A percentile compares a stretch with the other conserved stretches of the same genome.
These are phyloP conservation scores for Fomes fomentarius DNA, from an alignment of 1,284 basidiomycete genomes.

Conservation along the genomic window DNA sequence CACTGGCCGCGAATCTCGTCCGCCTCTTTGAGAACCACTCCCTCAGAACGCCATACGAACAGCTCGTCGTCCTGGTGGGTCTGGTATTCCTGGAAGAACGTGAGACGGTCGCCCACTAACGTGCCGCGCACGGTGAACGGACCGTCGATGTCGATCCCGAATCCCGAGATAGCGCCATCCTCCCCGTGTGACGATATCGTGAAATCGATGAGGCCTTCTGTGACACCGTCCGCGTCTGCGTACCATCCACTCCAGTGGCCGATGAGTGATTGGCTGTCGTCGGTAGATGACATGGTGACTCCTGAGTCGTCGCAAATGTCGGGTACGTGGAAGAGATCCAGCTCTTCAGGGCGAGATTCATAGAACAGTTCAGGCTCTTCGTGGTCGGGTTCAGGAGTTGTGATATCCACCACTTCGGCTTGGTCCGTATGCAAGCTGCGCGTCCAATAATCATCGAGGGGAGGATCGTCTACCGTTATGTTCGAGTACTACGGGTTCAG, in stretches of 20 bases:
- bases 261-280: not conserved
- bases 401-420: too few species aligned
- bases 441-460: not conserved
- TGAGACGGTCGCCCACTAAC: not conserved
- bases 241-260: constrained; percentile 10
- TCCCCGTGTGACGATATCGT: not conserved
- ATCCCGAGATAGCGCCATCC: not conserved
- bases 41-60: not conserved
- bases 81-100: constrained; percentile 1
- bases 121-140: not conserved
- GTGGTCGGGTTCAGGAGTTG: too few species aligned
- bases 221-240: not conserved
- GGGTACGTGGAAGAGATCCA: not conserved
- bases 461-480: too few species aligned
- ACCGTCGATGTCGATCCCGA: not conserved
- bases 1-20: too few species aligned
- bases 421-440: too few species aligned
- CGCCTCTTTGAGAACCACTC: not conserved
- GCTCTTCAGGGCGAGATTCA: not conserved
- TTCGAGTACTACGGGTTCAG: not conserved
- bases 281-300: not conserved
- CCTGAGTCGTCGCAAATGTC: not conserved
- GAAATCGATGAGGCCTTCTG: too few species aligned
- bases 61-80: not conserved
- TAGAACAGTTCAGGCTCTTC: not conserved